Evolutionary conservation across 768 basidiomycete genomes (phyloP), one percentile per base, ranked within the genome.

Genomic region (Suillus subalutaceus): DNA sequence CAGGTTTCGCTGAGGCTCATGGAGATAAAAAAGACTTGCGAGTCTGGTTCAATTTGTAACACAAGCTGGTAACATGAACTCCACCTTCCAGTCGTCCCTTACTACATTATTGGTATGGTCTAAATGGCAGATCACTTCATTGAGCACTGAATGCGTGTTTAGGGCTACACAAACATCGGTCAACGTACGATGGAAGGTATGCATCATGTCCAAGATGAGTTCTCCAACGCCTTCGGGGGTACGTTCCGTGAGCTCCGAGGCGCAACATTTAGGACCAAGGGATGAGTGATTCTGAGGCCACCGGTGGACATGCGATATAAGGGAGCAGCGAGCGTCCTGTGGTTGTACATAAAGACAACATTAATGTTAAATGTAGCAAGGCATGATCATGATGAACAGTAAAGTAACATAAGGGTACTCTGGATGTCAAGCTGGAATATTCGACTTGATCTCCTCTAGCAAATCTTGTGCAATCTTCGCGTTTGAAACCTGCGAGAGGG

Each of bases 391-490:
- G 67, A 68, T 59, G 66, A 66, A 66, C 73, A 61, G 59, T 43
- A 68, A 66, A n/a, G 67, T 65, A 64, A 48, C 46, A 61, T 46
- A 66, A 65, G 57, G 46, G 65, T 64, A 63, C 41, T 40, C 38
- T 65, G 7, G 57, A 41, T 52, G 60, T 76, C 71, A 78, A 43
- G 63, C 48, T 18, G 82, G 83, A 65, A 83, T 82, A 70, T 82
- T 78, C 66, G 80, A 74, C 44, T 79, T 79, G 72, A 83, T 81
- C 70, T 82, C 81, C 63, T 89, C 86, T 66, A 91, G 76, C 43
- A 93, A 80, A 56, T 91, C 90, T 67, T 84, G 80, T 9, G 90
- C 90, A 67, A 91, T 86, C 79, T 90, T 91, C 50, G 88, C 86
- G 72, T 82, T 91, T 52, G 86, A 79, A 26, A 91, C 83, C 91